Evolutionary conservation across 108 stramenopile species (phyloP), one percentile per base, ranked within the genome.

Genomic region (Skeletonema menzelii): DNA sequence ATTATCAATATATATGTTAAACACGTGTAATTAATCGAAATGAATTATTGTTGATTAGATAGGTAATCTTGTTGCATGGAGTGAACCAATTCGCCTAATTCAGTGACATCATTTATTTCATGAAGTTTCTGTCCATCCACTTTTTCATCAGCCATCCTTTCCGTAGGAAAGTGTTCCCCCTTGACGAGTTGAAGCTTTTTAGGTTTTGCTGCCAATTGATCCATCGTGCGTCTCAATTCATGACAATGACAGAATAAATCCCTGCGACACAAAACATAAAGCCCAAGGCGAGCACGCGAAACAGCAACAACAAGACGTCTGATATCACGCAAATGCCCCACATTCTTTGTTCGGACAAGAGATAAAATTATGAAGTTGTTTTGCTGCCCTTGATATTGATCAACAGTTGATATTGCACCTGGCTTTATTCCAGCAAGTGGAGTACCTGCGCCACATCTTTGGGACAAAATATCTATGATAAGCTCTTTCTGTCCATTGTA

Each of bases 301-400:
- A 98, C 83, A 0, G 99, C 97, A 10, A 99, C 99, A 19, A 98
- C 95, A 15, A 98, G 83, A 67, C 99, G 97, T 26, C 99, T 91
- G 27, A 98, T 84, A 73, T 99, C 99, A 8, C 97, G 84, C 22
- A 99, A 31, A 80, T 99, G 98, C 11, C 99, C 99, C 7, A 98
- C 94, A 12, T 87, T 63, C 61, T 90, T 83, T 3, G 99, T 98
- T 17, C 99, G 81, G 13, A 98, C 98, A 26, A 99, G 80, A 22
- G 95, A 96, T 56, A 99, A 73, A 32, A 99, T 83, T 15, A 99
- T 90, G 66, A 82, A 92, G 83, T 99, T 97, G 69, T 95, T 97
- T 76, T 99, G 97, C 77, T 97, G 97, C 17, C 99, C 99, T 84
- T 99, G 98, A 72, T 96, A 99, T 63, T 97, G 89, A 85, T 99